Conservation (phyloP, 1,284 basidiomycete genomes). For the Xerocomus minutiporus region DNA sequence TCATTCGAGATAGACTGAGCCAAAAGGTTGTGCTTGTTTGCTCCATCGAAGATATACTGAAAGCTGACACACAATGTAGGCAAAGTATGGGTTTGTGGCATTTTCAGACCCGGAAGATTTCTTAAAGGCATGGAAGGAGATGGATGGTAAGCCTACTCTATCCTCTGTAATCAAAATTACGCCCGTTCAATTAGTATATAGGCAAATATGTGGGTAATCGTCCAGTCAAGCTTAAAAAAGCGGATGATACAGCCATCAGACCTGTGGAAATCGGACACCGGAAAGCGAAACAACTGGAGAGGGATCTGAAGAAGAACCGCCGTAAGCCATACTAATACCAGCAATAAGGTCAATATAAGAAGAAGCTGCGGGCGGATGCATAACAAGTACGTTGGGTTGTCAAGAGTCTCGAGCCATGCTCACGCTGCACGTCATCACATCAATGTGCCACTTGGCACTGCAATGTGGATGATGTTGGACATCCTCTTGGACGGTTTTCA, state of each 20-base stretch:
- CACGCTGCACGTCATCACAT: conserved; percentile 10
- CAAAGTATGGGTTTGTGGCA: conserved; percentile 95
- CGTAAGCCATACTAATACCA: conserved; percentile 62
- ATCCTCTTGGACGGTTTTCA: neutral
- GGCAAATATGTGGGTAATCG: conserved; percentile 97
- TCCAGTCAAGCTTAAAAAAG: conserved; percentile 88
- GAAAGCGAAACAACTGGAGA: conserved; percentile 79
- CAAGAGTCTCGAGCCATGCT: conserved; percentile 19
- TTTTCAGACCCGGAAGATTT: conserved; percentile 99
- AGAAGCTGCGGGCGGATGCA: conserved; percentile 5
- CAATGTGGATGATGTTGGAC: conserved; percentile 10
- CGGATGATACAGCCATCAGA: conserved; percentile 75
- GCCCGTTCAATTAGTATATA: conserved; percentile 31
- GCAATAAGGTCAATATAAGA: neutral
- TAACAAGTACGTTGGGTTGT: conserved; percentile 28
- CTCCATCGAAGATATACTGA: neutral
- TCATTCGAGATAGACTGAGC: conserved; percentile 88
- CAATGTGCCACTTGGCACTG: conserved; percentile 7
- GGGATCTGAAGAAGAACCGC: conserved; percentile 77
- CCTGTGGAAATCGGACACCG: conserved; percentile 91
- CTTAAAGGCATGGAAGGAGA: conserved; percentile 98
- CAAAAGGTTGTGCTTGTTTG: conserved; percentile 59
- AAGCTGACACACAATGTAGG: conserved; percentile 44
- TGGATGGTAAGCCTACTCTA: conserved; percentile 73
- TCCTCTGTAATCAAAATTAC: neutral